Evolutionary conservation across 1,284 basidiomycete species (phyloP).

Genomic region (Puccinia novopanici): DNA sequence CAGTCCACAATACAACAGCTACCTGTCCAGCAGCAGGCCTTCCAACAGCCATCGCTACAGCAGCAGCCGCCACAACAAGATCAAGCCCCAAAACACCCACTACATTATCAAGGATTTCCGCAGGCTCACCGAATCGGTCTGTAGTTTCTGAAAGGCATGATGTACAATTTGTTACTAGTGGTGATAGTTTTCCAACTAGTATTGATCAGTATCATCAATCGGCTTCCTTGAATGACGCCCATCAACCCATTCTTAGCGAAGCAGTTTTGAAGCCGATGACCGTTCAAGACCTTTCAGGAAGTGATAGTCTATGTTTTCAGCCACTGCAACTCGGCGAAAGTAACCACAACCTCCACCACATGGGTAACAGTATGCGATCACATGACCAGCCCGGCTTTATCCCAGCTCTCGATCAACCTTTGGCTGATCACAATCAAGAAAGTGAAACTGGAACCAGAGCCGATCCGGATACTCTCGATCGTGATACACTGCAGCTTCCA

Average conservation of each 20-base stretch:
- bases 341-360: not conserved
- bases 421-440: not conserved
- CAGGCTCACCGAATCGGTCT: not conserved
- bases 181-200: not conserved
- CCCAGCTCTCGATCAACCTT: not conserved
- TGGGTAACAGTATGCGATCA: not conserved
- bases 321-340: not conserved
- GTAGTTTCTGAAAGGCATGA: not conserved
- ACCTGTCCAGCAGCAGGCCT: not conserved
- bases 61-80: not conserved
- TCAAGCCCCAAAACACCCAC: not conserved
- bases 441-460: not conserved
- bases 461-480: not conserved
- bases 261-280: not conserved
- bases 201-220: constrained; percentile 8
- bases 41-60: not conserved
- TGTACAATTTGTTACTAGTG: not conserved
- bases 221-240: not conserved
- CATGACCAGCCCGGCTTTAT: not conserved
- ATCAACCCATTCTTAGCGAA: not conserved
- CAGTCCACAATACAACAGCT: not conserved
- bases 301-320: not conserved
- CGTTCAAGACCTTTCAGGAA: not conserved
- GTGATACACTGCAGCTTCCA: not conserved
- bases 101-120: not conserved